Conservation (phyloP, 1,284 basidiomycete species). For the Bjerkandera adusta region DNA sequence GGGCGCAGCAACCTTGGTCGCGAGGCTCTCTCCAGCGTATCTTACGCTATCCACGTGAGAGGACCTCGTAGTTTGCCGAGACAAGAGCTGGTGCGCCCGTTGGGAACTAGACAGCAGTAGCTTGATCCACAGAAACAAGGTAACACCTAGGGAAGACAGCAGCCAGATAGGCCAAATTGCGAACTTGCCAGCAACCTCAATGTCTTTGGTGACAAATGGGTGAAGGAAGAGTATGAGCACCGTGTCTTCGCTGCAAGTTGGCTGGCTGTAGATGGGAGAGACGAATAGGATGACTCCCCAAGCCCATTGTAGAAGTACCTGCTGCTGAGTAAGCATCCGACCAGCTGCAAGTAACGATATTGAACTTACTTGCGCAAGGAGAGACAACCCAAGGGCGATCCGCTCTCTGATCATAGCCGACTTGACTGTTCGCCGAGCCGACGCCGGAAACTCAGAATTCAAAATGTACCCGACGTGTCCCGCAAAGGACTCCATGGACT, state of each 20-base stretch:
- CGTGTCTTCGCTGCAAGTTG: conserved; percentile 19
- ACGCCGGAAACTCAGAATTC: background rate
- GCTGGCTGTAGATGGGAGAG: conserved; percentile 22
- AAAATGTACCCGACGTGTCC: conserved; percentile 9
- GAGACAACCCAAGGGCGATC: conserved; percentile 19
- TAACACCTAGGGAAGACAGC: conserved; percentile 22
- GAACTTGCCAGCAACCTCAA: conserved; percentile 17
- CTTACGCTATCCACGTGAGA: too few species aligned
- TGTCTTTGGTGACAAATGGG: conserved; percentile 13
- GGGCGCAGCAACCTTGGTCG: too few species aligned
- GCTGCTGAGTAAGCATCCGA: background rate
- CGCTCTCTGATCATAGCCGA: conserved; percentile 17
- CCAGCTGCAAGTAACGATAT: background rate
- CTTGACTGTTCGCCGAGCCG: background rate
- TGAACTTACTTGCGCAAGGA: conserved; percentile 18
- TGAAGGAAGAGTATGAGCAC: conserved; percentile 19
- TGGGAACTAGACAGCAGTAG: conserved; percentile 19
- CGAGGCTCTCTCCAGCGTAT: background rate
- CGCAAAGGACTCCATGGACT: conserved; percentile 1
- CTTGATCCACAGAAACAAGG: conserved; percentile 19
- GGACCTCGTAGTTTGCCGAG: conserved; percentile 10
- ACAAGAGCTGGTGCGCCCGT: conserved; percentile 12
- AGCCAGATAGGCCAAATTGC: conserved; percentile 24
- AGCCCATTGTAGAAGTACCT: conserved; percentile 25
- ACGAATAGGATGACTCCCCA: conserved; percentile 25